phyloP scores from a whole-genome alignment of 1,139 yeast genomes.

The Hansenula lynferdii region DNA sequence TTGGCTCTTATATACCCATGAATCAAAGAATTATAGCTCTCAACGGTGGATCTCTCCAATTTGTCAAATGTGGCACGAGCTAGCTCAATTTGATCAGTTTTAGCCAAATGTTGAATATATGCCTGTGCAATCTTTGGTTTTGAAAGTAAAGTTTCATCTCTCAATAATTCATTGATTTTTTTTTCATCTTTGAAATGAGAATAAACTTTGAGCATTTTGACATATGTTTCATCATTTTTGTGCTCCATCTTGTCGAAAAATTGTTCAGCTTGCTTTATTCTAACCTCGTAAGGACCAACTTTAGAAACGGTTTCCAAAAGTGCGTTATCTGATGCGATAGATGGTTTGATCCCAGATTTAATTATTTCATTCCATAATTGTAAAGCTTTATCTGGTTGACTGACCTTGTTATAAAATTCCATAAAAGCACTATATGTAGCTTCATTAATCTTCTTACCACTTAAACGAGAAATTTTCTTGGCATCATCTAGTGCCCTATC shows the following conservation, averaged over 20 bases:
- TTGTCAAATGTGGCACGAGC: slow-evolving; percentile 20
- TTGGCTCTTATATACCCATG: slow-evolving; percentile 25
- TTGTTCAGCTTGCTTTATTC: slow-evolving; percentile 30
- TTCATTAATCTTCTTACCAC: slow-evolving; percentile 12
- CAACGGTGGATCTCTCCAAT: slow-evolving; percentile 19
- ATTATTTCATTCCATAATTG: slow-evolving; percentile 36
- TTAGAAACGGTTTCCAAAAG: slow-evolving; percentile 37
- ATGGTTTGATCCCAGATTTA: slow-evolving; percentile 25
- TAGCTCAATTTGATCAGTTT: slow-evolving; percentile 18
- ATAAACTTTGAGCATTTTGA: slow-evolving; percentile 32
- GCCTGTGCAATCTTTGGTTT: slow-evolving; percentile 26
- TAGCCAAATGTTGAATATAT: slow-evolving; percentile 28
- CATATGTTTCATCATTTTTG: slow-evolving; percentile 36
- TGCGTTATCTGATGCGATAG: slow-evolving; percentile 39
- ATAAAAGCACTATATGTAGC: slow-evolving; percentile 26
- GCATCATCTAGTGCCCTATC: too few species aligned
- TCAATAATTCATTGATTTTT: slow-evolving; percentile 18
- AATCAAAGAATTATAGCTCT: slow-evolving; percentile 38
- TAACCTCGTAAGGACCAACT: slow-evolving; percentile 21
- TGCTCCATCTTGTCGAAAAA: slow-evolving; percentile 33
- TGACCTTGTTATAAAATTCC: slow-evolving; percentile 28
- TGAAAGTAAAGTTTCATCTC: slow-evolving; percentile 10
- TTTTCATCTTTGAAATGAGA: slow-evolving; percentile 24
- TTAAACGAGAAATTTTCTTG: slow-evolving; percentile 14
- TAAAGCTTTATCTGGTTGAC: slow-evolving; percentile 27